Percentiles rank a stretch among this genome's conserved stretches.
Conservation (phyloP, 2,329 filamentous ascomycete species). For the Penicillium hordei region DNA sequence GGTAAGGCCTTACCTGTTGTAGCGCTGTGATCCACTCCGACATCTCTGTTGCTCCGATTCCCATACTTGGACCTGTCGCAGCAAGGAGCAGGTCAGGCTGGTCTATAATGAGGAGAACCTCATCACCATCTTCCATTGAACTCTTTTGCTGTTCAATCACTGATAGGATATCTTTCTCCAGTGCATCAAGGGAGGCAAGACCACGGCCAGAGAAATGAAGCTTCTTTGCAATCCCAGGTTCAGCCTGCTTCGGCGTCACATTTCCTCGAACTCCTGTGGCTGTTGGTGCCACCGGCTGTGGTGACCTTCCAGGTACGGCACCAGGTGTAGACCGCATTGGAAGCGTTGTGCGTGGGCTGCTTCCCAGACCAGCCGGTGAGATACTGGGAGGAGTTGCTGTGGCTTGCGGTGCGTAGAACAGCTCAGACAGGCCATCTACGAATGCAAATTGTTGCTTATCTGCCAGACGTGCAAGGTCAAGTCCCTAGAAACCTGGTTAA, state of each 20-base stretch:
- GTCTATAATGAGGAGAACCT: slow-evolving; percentile 63
- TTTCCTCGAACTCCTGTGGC: slow-evolving; percentile 3
- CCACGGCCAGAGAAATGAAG: slow-evolving; percentile 34
- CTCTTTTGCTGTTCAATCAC: slow-evolving; percentile 34
- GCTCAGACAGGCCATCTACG: slow-evolving; percentile 68
- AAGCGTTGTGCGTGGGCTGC: slow-evolving; percentile 24
- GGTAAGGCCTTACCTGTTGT: slow-evolving; percentile 58
- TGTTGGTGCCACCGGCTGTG: slow-evolving; percentile 17
- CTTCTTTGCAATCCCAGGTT: slow-evolving; percentile 26
- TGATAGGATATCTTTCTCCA: slow-evolving; percentile 38
- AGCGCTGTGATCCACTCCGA: slow-evolving; percentile 59
- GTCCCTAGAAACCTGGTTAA: slow-evolving; percentile 50
- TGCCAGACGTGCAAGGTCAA: slow-evolving; percentile 66
- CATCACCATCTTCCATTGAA: slow-evolving; percentile 26
- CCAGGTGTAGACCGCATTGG: slow-evolving; percentile 31
- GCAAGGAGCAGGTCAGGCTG: slow-evolving; percentile 66
- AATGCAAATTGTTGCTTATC: slow-evolving; percentile 65
- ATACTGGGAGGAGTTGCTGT: slow-evolving; percentile 13
- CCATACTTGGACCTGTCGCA: slow-evolving; percentile 51
- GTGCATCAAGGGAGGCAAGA: slow-evolving; percentile 29
- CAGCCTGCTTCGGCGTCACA: slow-evolving; percentile 18
- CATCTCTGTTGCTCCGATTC: slow-evolving; percentile 47
- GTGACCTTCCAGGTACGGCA: slow-evolving; percentile 22
- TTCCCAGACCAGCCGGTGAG: slow-evolving; percentile 16
- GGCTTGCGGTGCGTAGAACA: slow-evolving; percentile 48